Conservation (phyloP, 108 stramenopile genomes). For the Pseudonitzschia pungens region DNA sequence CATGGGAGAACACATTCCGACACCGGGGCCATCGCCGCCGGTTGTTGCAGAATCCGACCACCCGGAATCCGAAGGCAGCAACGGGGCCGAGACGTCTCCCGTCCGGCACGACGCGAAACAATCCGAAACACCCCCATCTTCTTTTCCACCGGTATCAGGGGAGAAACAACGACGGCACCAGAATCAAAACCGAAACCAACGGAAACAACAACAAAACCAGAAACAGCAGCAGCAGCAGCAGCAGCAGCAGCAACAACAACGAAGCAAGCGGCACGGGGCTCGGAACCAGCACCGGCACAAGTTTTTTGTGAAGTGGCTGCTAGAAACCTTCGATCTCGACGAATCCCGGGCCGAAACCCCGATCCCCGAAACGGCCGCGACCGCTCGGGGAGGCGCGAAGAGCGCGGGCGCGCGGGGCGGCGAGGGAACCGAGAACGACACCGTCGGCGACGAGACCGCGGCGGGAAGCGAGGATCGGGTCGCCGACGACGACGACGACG, state of each 20-base stretch:
- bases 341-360: not conserved
- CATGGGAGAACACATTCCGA: not conserved
- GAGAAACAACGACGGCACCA: too few relatives aligned
- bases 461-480: constrained; percentile 22
- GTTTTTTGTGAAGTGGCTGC: constrained; percentile 72
- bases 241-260: not conserved
- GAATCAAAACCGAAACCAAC: not conserved
- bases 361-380: not conserved
- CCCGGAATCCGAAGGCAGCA: too few relatives aligned
- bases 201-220: constrained; percentile 27
- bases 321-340: constrained; percentile 52
- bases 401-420: constrained; percentile 16
- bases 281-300: constrained; percentile 83
- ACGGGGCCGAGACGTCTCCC: too few relatives aligned
- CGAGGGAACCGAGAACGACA: constrained; percentile 34
- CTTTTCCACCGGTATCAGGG: too few relatives aligned
- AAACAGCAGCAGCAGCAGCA: not conserved
- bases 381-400: not conserved
- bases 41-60: too few relatives aligned
- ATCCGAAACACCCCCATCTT: too few relatives aligned
- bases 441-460: constrained; percentile 32
- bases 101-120: too few relatives aligned
- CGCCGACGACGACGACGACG: constrained; percentile 7
- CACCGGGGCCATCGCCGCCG: not conserved
- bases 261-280: constrained; percentile 72